Evolutionary conservation across 495 filamentous ascomycete species (phyloP).

Genomic region (Baudoinia panamericana): DNA sequence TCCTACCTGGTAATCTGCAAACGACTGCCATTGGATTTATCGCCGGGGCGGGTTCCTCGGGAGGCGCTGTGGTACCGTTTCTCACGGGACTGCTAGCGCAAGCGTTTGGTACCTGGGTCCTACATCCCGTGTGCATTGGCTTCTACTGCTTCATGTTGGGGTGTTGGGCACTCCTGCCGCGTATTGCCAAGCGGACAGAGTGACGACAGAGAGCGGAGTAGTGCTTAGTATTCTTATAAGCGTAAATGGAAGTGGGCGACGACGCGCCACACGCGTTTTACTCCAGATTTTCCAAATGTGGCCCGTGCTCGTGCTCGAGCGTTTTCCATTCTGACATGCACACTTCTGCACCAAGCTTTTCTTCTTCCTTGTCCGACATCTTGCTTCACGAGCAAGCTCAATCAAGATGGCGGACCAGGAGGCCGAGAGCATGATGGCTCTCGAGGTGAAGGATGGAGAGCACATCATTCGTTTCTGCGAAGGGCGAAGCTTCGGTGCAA

Average conservation of each 20-base stretch:
- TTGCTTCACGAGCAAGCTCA: not conserved
- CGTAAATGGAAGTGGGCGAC: no score
- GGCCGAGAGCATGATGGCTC: constrained; percentile 38
- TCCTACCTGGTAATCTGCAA: constrained; percentile 49
- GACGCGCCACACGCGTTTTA: not conserved
- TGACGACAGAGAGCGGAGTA: constrained; percentile 16
- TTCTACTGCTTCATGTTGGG: constrained; percentile 57
- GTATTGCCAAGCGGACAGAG: constrained; percentile 41
- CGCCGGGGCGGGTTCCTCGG: constrained; percentile 59
- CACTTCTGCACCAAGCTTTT: not conserved
- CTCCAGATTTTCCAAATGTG: not conserved
- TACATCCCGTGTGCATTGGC: constrained; percentile 56
- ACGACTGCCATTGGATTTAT: constrained; percentile 57
- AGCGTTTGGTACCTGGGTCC: constrained; percentile 53
- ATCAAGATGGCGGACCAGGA: constrained; percentile 16
- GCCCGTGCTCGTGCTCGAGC: not conserved
- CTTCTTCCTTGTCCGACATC: not conserved
- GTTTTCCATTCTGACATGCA: not conserved
- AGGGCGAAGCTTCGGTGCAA: constrained; percentile 87
- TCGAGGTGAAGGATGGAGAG: constrained; percentile 83
- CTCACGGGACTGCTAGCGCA: constrained; percentile 59
- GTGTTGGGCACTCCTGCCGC: constrained; percentile 50
- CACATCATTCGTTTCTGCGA: constrained; percentile 46
- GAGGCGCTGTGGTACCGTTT: constrained; percentile 60
- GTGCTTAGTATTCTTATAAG: no score